Conservation (phyloP, 441 rosid species). For the Breynia disticha region DNA sequence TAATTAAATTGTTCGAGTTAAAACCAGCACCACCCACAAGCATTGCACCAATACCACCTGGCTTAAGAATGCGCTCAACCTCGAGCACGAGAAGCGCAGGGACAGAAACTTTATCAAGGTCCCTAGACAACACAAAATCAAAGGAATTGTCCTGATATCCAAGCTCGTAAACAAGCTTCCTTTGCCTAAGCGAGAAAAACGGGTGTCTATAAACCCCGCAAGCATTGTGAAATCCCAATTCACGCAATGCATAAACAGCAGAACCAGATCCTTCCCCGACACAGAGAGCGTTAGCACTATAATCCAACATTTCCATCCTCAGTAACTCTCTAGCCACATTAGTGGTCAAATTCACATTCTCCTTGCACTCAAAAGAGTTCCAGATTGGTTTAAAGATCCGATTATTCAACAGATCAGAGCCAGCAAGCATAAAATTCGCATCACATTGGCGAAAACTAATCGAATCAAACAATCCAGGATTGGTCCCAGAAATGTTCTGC, state of each 20-base stretch:
- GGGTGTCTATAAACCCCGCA: slow-evolving; percentile 37
- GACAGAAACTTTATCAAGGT: slow-evolving; percentile 41
- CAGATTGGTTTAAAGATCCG: slow-evolving; percentile 34
- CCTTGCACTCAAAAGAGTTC: slow-evolving; percentile 30
- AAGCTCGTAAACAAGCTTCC: slow-evolving; percentile 37
- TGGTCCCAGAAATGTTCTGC: slow-evolving; percentile 30
- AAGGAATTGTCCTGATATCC: slow-evolving; percentile 41
- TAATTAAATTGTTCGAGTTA: slow-evolving; percentile 37
- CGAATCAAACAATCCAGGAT: slow-evolving; percentile 16
- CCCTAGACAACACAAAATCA: slow-evolving; percentile 51
- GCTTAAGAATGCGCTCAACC: slow-evolving; percentile 58
- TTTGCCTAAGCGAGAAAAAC: slow-evolving; percentile 44
- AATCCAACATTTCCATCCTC: slow-evolving; percentile 33
- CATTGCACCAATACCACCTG: slow-evolving; percentile 61
- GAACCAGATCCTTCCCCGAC: slow-evolving; percentile 50
- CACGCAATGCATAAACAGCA: slow-evolving; percentile 40
- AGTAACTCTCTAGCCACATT: slow-evolving; percentile 41
- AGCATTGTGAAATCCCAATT: slow-evolving; percentile 42
- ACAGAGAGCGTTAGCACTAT: slow-evolving; percentile 42
- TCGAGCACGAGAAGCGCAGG: slow-evolving; percentile 54
- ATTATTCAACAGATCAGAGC: slow-evolving; percentile 16
- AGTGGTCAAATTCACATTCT: slow-evolving; percentile 31
- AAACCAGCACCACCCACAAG: slow-evolving; percentile 34
- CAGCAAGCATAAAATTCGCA: slow-evolving; percentile 11
- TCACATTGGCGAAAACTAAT: slow-evolving; percentile 12